These are phyloP conservation scores for Gossypium ekmanianum DNA, from an alignment of 345 rosid species.

Conservation along the genomic window DNA sequence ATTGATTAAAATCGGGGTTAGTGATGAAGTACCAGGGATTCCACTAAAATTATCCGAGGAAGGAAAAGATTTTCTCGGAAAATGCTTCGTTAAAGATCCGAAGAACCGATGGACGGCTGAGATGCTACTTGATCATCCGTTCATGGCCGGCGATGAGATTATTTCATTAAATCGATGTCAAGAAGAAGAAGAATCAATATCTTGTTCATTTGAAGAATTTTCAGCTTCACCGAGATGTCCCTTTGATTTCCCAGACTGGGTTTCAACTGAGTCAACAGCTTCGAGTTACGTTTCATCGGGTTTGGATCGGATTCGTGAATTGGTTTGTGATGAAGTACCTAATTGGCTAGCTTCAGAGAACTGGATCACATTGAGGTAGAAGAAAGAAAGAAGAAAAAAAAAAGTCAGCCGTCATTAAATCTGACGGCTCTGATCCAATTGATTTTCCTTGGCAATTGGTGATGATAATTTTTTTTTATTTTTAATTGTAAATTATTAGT, in stretches of 20 bases:
- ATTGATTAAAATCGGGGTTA: constrained; percentile 54
- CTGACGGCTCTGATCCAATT: constrained; percentile 26
- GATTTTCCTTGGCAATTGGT: constrained; percentile 5
- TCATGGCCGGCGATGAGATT: constrained; percentile 33
- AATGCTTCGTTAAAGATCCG: constrained; percentile 61
- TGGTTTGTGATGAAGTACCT: constrained; percentile 24
- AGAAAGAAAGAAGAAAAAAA: not conserved
- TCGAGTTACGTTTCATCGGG: constrained; percentile 9
- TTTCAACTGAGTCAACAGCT: constrained; percentile 27
- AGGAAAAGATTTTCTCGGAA: constrained; percentile 64
- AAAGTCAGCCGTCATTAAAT: constrained; percentile 4
- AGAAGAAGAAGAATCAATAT: constrained; percentile 2
- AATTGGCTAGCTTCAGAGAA: constrained; percentile 39
- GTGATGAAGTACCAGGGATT: constrained; percentile 53
- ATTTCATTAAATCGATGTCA: not conserved
- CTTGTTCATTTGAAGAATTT: not conserved
- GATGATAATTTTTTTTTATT: not conserved
- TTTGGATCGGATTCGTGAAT: constrained; percentile 29
- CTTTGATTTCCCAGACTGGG: constrained; percentile 45
- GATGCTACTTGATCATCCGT: constrained; percentile 74
- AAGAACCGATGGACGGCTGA: constrained; percentile 67
- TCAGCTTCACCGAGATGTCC: constrained; percentile 41
- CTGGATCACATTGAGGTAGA: constrained; percentile 47
- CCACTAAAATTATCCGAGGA: constrained; percentile 56
- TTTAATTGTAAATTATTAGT: constrained; percentile 23